A percentile compares a stretch with the other conserved stretches of the same genome.
Conservation (phyloP, 177 flowering plant species). For the Vitis hybrid region DNA sequence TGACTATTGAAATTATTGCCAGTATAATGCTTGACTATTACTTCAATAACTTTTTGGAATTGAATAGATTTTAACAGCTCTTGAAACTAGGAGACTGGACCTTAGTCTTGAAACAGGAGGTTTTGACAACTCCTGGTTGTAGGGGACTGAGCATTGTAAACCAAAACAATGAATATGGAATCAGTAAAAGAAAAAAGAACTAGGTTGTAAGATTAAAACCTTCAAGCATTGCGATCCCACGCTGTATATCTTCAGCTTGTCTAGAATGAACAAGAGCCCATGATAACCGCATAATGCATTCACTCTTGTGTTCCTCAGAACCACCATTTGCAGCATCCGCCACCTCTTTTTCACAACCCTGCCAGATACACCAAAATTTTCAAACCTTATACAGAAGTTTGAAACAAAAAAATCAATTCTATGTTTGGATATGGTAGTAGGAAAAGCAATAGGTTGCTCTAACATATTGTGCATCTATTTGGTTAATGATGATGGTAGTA, state of each 20-base stretch:
- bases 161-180: not conserved
- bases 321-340: constrained; percentile 52
- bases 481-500: not conserved
- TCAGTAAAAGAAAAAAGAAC: not conserved
- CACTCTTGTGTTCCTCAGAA: constrained; percentile 58
- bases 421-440: not conserved
- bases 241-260: constrained; percentile 79
- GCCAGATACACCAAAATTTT: constrained; percentile 7
- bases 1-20: no score
- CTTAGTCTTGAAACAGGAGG: no score
- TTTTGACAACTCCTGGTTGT: no score
- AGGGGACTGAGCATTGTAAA: not conserved
- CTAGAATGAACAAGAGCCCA: constrained; percentile 98
- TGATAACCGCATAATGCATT: constrained; percentile 83
- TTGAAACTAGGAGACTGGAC: no score
- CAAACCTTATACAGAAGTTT: not conserved
- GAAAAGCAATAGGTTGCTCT: not conserved
- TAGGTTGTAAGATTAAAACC: constrained; percentile 29
- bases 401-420: not conserved
- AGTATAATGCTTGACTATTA: no score
- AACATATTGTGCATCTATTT: no score
- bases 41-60: no score
- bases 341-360: constrained; percentile 89
- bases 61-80: no score
- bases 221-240: constrained; percentile 97